Evolutionary conservation across 306 rosid genomes (phyloP), one percentile per base, ranked within the genome.

Genomic region (Dryas octopetala): DNA sequence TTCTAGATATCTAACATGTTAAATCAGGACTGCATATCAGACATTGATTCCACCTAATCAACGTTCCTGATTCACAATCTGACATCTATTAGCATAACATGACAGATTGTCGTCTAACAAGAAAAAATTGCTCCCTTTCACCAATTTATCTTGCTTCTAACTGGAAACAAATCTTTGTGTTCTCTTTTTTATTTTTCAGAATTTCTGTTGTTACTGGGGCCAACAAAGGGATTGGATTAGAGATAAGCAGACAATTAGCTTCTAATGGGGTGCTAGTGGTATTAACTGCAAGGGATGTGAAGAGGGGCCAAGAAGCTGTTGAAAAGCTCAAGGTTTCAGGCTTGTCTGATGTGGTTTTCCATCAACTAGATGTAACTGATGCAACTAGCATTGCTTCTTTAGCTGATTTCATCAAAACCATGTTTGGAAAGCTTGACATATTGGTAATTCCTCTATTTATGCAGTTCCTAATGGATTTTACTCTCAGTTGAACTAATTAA

Each of bases 171-270:
- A 51, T 51, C 15, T 14, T 5, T 14, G 17, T 51, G 13, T 1
- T 66, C 46, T 19, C 2, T 11, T 12, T 7, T 16, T 48, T 49
- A n/a, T 5, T 6, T 3, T 15, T 45, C 7, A 49, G 74, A 63
- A 17, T 54, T 71, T 73, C 74, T 28, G 82, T 78, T 10, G 82
- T 63, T 3, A 64, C 78, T 2, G 82, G 82, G 55, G 77, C 73
- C 11, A 78, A 72, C 60, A 72, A 72, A 6, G 82, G 77, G 19
- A 59, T 77, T 12, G 70, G 75, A 61, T 23, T 77, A 41, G 80
- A 69, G 69, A 70, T 77, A 12, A 68, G 62, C 32, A 60, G 38
- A 40, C 70, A 59, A 28, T 7, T 69, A 50, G 80, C 63, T 4
- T 12, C 55, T 68, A 77, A 77, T 17, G 80, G 69, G 40, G 63